Evolutionary conservation across 2,329 filamentous ascomycete genomes (phyloP).

Genomic region (Pseudogymnoascus sp.): DNA sequence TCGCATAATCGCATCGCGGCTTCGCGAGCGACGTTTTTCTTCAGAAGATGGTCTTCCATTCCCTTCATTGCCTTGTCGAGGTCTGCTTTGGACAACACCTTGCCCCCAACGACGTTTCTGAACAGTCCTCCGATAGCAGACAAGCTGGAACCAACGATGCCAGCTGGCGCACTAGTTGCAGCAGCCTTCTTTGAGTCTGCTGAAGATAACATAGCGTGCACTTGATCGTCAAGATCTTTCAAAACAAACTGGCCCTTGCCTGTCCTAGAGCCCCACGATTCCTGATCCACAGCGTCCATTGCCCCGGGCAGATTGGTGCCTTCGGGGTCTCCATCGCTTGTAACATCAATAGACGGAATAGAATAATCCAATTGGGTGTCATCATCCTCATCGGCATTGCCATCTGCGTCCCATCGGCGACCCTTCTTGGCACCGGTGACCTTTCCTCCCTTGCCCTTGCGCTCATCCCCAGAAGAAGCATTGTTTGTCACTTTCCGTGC

Average conservation of each 20-base stretch:
- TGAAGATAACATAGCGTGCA: conserved; percentile 77
- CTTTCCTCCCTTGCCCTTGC: conserved; percentile 48
- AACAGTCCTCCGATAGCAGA: conserved; percentile 83
- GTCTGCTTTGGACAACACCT: conserved; percentile 81
- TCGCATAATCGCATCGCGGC: conserved; percentile 86
- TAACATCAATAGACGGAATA: conserved; percentile 44
- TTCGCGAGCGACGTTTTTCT: conserved; percentile 94
- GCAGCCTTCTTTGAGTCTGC: conserved; percentile 59
- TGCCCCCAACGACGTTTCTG: conserved; percentile 90
- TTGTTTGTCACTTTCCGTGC: conserved; percentile 63
- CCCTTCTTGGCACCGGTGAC: conserved; percentile 67
- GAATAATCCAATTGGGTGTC: conserved; percentile 84
- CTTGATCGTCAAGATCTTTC: conserved; percentile 87
- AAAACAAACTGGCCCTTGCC: conserved; percentile 87
- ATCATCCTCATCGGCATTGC: conserved; percentile 72
- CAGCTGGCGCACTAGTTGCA: conserved; percentile 39
- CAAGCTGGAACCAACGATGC: conserved; percentile 70
- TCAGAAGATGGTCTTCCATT: conserved; percentile 90
- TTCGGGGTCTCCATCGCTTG: conserved; percentile 42
- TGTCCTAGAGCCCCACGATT: conserved; percentile 78
- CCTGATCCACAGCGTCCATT: conserved; percentile 67
- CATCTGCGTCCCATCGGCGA: conserved; percentile 87
- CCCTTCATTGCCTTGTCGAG: conserved; percentile 87
- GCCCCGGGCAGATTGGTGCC: conserved; percentile 44
- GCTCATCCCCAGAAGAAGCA: conserved; percentile 78